Percentiles rank a stretch among this genome's conserved stretches.
phyloP scores from a whole-genome alignment of 805 yeast species.

The Ogataea pilisensis region DNA sequence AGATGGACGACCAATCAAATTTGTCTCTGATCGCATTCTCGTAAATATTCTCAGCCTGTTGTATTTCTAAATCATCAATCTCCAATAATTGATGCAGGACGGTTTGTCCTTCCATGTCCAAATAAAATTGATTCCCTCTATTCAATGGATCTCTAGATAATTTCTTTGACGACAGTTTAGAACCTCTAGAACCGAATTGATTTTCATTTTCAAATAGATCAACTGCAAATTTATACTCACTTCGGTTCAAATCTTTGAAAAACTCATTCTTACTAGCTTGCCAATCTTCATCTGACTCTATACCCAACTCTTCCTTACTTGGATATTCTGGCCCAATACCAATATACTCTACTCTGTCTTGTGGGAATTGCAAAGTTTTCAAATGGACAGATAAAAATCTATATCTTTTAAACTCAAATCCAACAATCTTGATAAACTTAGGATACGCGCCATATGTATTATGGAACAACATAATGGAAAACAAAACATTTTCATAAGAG shows the following conservation, averaged over 20 bases:
- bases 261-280: conserved; percentile 32
- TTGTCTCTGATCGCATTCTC: conserved; percentile 13
- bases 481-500: conserved; percentile 72
- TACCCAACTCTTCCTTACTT: conserved; percentile 1
- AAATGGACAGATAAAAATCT: conserved; percentile 58
- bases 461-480: conserved; percentile 50
- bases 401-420: conserved; percentile 67
- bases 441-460: conserved; percentile 50
- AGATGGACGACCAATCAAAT: conserved; percentile 19
- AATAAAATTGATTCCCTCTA: conserved; percentile 10
- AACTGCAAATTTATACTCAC: conserved; percentile 54
- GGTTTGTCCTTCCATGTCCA: conserved; percentile 9
- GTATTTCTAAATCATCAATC: conserved; percentile 29
- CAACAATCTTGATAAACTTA: conserved; percentile 48
- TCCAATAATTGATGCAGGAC: conserved; percentile 18
- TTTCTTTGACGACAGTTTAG: conserved; percentile 44
- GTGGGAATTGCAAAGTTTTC: conserved; percentile 42
- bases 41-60: conserved; percentile 21
- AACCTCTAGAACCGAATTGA: conserved; percentile 50
- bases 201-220: conserved; percentile 46
- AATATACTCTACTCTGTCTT: conserved; percentile 39
- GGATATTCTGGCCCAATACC: conserved; percentile 57
- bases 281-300: conserved; percentile 10
- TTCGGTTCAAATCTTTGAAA: conserved; percentile 39
- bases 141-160: conserved; percentile 51